Conservation (phyloP, 2,329 filamentous ascomycete genomes). For the Fusarium annulatum region DNA sequence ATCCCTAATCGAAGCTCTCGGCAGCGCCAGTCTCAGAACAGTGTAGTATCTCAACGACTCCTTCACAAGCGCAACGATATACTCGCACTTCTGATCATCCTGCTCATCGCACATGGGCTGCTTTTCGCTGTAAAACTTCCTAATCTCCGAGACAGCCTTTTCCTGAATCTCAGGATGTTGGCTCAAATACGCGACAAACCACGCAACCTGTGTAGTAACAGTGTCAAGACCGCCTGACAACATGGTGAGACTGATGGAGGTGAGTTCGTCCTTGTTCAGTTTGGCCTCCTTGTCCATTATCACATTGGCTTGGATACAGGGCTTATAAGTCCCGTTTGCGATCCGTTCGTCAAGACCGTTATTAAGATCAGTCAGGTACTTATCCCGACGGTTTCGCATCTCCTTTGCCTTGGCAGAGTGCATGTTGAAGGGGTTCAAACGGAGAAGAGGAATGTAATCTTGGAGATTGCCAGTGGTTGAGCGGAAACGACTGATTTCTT, state of each 20-base stretch:
- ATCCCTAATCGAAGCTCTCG: slow-evolving; percentile 69
- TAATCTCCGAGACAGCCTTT: slow-evolving; percentile 67
- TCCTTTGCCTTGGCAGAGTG: slow-evolving; percentile 69
- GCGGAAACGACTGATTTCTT: slow-evolving; percentile 68
- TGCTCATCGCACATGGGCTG: slow-evolving; percentile 68
- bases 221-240: slow-evolving; percentile 75
- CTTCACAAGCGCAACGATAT: slow-evolving; percentile 71
- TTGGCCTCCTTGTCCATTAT: slow-evolving; percentile 72
- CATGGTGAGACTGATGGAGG: slow-evolving; percentile 75
- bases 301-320: slow-evolving; percentile 75
- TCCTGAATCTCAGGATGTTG: slow-evolving; percentile 71
- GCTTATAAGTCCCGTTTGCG: slow-evolving; percentile 68
- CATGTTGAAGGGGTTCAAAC: slow-evolving; percentile 70
- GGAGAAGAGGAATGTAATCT: slow-evolving; percentile 69
- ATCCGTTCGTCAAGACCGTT: slow-evolving; percentile 69
- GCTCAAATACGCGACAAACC: slow-evolving; percentile 71
- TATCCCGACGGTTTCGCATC: slow-evolving; percentile 69
- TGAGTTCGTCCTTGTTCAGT: slow-evolving; percentile 71
- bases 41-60: slow-evolving; percentile 73
- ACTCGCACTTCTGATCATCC: slow-evolving; percentile 73
- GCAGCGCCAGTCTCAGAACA: slow-evolving; percentile 71
- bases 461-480: slow-evolving; percentile 71
- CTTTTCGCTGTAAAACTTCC: slow-evolving; percentile 61
- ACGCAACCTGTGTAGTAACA: slow-evolving; percentile 72
- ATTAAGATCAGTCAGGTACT: slow-evolving; percentile 68